phyloP scores from a whole-genome alignment of 2,329 filamentous ascomycete genomes.

The Colletotrichum eleusines region DNA sequence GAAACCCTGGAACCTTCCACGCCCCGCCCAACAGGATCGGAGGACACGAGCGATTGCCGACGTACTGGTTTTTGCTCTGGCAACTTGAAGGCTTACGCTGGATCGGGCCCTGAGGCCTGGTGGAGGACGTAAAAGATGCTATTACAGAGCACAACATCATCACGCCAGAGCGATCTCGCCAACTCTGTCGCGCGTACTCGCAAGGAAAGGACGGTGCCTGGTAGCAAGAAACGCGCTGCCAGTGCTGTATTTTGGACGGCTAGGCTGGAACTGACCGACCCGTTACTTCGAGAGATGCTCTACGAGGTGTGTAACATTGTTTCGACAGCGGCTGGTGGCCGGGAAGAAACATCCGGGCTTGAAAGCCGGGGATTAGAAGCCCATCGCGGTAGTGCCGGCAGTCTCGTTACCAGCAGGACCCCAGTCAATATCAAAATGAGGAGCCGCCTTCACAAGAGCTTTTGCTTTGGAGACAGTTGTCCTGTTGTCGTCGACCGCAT shows the following conservation, averaged over 20 bases:
- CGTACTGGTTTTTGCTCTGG: constrained; percentile 30
- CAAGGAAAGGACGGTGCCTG: neutral
- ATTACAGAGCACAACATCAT: constrained; percentile 40
- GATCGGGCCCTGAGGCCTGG: constrained; percentile 21
- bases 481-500: neutral
- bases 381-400: constrained; percentile 26
- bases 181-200: neutral
- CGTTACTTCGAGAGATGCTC: neutral
- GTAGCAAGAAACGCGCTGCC: constrained; percentile 18
- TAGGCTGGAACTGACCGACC: neutral
- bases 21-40: constrained; percentile 18
- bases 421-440: constrained; percentile 9
- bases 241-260: neutral
- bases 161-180: constrained; percentile 23
- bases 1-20: neutral
- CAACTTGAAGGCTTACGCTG: constrained; percentile 21
- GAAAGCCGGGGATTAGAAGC: constrained; percentile 13
- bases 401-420: constrained; percentile 28
- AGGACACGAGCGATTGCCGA: constrained; percentile 16
- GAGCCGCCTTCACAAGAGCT: neutral
- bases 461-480: neutral
- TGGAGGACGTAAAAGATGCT: constrained; percentile 31
- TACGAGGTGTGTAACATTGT: constrained; percentile 14
- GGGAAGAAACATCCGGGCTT: constrained; percentile 14
- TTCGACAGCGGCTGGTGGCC: constrained; percentile 19